Base-by-base conservation (phyloP, 345 rosid species). In the Eucalyptus viminalis region DNA sequence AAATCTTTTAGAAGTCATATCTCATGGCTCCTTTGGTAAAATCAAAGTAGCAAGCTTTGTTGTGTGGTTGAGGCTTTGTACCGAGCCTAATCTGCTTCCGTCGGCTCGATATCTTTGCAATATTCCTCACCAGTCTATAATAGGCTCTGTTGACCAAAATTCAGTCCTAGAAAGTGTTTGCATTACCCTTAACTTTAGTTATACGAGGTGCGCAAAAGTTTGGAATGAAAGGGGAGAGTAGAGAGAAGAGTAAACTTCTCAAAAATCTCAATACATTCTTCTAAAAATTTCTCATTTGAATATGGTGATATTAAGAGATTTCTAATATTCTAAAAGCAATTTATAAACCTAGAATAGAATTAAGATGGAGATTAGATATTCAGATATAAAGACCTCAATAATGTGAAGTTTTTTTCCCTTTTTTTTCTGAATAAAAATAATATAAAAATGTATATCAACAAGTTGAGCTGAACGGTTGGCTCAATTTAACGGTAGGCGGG, bases 141-240 rank as follows among this genome's bases (percentile, higher is more conserved):
- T 8, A 58, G 3, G 65, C 65, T 58, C 7, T 11, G 10, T 25
- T 1, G 7, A 24, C 65, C 65, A 53, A 58, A 25, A 25, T 27
- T 27, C 31, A 0, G 0, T 60, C 67, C 3, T 8, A 3, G 7
- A 58, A 25, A 11, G 67, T 60, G 15, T 25, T 0, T 25, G 1
- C 7, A 12, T 60, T 60, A 25, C 65, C n/a, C 14, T 25, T 25
- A 11, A 25, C 2, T 9, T 67, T 67, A 67, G 11, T 1, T 8
- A 15, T 31, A 31, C 6, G 1, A 67, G 6, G 6, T 19, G 80
- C 16, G 80, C 1, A 65, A 0, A 31, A 14, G 37, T 67, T 67
- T 31, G 58, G 0, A 67, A 67, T n/a, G 19, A 31, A 31, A 67
- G 6, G 6, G 6, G 2, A 67, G 22, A 67, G 40, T 8, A 1